Evolutionary conservation across 2,329 filamentous ascomycete species (phyloP), one percentile per base, ranked within the genome.

Genomic region (Hymenoscyphus salicellus): DNA sequence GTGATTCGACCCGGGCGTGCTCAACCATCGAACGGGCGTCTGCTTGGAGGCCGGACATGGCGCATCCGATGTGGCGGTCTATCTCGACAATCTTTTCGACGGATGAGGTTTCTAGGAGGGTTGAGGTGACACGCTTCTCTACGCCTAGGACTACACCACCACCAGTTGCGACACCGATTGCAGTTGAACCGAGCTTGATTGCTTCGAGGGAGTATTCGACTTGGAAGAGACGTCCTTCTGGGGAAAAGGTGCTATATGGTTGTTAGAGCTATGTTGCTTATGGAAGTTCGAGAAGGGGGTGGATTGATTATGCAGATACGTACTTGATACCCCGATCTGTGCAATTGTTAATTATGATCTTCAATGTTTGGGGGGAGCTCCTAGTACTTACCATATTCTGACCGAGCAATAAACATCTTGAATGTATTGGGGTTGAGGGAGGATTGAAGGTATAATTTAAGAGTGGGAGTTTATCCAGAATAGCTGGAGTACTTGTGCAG

Each of bases 41-140:
- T 75, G 95, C 95, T 84, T 99, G 95, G 70, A 99, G 86, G 57
- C 95, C 95, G 43, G 91, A 95, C 93, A 99, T 99, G 81, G 95
- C 95, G 81, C 95, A 98, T 75, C 95, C 95, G 74, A 99, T 97
- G 83, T 99, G 95, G 77, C 91, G 88, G 83, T 99, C 95, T 78
- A 99, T 98, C 80, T 99, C 95, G 79, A 99, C 94, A 75, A 99
- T 98, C 87, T 99, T 99, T 81, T 99, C 95, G 75, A 99, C 95
- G 49, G 93, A 97, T 57, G 92, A 96, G 36, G 95, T 96, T 81
- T 98, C 95, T 75, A 99, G 92, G 68, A 99, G 90, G 67, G 94
- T 96, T 65, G 92, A 97, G 67, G 95, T 99, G 74, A 99, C 95
- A 76, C 95, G 93, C 87, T 99, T 99, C 83, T 99, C 95, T 70